Percentiles rank a stretch among this genome's conserved stretches.
Conservation (phyloP, 176 grass and related monocot species). For the Olyra latifolia region DNA sequence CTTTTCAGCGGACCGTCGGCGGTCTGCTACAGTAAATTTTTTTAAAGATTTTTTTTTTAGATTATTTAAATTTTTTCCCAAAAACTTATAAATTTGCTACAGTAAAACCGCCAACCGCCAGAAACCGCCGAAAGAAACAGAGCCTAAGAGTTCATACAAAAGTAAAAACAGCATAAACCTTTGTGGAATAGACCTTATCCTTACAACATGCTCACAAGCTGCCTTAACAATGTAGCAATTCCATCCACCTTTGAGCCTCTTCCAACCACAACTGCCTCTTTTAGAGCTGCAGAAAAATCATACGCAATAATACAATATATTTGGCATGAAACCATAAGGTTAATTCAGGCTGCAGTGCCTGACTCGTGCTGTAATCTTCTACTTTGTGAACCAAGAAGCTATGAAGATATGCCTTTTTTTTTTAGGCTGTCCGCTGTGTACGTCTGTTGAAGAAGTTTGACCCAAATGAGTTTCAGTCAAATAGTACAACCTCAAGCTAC, state of each 20-base stretch:
- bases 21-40: too few species aligned
- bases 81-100: too few species aligned
- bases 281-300: background rate
- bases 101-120: too few species aligned
- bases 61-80: too few species aligned
- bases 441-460: conserved; percentile 81
- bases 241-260: background rate
- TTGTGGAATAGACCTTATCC: background rate
- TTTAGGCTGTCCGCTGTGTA: conserved; percentile 81
- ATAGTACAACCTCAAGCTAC: conserved; percentile 45
- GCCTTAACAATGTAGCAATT: background rate
- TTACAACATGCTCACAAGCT: background rate
- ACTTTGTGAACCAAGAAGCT: conserved; percentile 23
- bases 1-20: too few species aligned
- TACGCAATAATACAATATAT: background rate
- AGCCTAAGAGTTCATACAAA: background rate
- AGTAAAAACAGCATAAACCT: background rate
- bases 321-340: background rate
- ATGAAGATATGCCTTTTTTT: background rate
- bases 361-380: conserved; percentile 24
- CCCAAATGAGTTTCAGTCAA: conserved; percentile 77
- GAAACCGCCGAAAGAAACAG: too few species aligned
- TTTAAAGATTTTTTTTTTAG: too few species aligned
- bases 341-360: background rate
- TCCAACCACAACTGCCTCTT: conserved; percentile 3